These are phyloP conservation scores for Colletotrichum camelliae DNA, from an alignment of 2,329 filamentous ascomycete species.

Conservation along the genomic window DNA sequence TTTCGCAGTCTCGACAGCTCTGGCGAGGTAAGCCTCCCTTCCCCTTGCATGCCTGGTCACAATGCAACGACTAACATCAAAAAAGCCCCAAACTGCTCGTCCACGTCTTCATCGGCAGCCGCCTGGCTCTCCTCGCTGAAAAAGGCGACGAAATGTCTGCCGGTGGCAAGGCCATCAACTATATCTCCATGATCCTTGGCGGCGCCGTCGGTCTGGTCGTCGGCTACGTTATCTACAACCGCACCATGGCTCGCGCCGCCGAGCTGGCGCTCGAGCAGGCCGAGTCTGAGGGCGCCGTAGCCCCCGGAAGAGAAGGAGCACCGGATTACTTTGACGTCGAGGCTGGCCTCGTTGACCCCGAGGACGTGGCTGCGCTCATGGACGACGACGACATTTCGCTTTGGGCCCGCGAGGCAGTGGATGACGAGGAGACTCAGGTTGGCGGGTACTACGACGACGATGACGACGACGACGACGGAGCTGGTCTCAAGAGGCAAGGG, in stretches of 20 bases:
- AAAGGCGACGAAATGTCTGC: constrained; percentile 82
- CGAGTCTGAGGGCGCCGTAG: constrained; percentile 23
- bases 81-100: constrained; percentile 83
- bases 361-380: constrained; percentile 60
- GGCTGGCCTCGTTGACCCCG: constrained; percentile 48
- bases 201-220: constrained; percentile 74
- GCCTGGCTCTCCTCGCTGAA: constrained; percentile 84
- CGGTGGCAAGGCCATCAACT: constrained; percentile 81
- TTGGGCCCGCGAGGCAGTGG: constrained; percentile 53
- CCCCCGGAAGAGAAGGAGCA: constrained; percentile 3
- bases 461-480: constrained; percentile 32
- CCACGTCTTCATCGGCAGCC: constrained; percentile 88
- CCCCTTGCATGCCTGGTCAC: not conserved
- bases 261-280: constrained; percentile 58
- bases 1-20: constrained; percentile 82
- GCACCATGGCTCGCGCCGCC: constrained; percentile 67
- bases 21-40: constrained; percentile 60
- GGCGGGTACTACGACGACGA: constrained; percentile 32
- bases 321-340: constrained; percentile 50
- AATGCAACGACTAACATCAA: not conserved
- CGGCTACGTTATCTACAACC: constrained; percentile 84
- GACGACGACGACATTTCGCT: constrained; percentile 65
- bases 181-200: constrained; percentile 78
- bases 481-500: not conserved
- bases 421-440: constrained; percentile 27